Evolutionary conservation across 441 rosid species (phyloP).

Genomic region (Pelargonium myrrhifolium): DNA sequence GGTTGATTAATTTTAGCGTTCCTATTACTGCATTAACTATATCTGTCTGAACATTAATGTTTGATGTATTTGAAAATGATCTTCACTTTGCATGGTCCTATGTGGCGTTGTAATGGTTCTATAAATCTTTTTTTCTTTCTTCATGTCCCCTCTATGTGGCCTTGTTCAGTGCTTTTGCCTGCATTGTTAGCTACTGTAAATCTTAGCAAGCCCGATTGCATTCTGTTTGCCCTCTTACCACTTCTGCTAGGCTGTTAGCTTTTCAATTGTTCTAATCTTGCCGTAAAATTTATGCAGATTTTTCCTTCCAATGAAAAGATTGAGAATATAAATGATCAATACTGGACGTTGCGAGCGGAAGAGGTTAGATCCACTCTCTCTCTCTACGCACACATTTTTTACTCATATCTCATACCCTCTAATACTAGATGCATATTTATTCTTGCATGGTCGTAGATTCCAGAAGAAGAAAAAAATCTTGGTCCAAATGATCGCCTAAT

Average conservation of each 20-base stretch:
- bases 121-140: neutral
- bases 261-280: neutral
- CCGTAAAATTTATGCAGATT: slow-evolving; percentile 34
- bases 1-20: slow-evolving; percentile 26
- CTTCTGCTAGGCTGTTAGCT: neutral
- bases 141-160: neutral
- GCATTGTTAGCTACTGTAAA: neutral
- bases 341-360: slow-evolving; percentile 75
- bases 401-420: neutral
- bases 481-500: slow-evolving; percentile 65
- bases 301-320: slow-evolving; percentile 58
- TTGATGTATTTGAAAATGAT: too few relatives aligned
- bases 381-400: neutral
- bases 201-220: neutral
- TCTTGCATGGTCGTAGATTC: slow-evolving; percentile 34
- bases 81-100: too few relatives aligned
- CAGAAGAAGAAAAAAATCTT: slow-evolving; percentile 67
- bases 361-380: slow-evolving; percentile 34
- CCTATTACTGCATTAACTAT: too few relatives aligned
- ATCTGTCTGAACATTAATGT: too few relatives aligned
- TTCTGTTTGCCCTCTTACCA: neutral
- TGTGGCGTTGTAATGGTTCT: too few relatives aligned
- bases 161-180: neutral
- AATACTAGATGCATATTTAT: neutral
- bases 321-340: slow-evolving; percentile 67